Conservation (phyloP, 2,329 filamentous ascomycete species). For the Aspergillus sp. region DNA sequence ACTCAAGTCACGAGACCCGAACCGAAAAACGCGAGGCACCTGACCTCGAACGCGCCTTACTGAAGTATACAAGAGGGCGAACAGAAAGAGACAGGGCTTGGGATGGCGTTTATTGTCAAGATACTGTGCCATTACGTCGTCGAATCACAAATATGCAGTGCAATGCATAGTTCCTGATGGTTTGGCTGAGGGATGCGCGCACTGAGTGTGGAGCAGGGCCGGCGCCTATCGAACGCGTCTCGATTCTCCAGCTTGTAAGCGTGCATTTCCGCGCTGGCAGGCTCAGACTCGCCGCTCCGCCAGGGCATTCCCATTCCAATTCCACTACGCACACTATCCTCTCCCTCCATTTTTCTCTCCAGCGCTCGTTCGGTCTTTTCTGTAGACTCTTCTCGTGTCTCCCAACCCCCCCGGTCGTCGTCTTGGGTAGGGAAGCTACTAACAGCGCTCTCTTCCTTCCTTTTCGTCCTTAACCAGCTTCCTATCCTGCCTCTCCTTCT, state of each 20-base stretch:
- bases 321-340: constrained; percentile 33
- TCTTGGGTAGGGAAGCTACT: constrained; percentile 15
- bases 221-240: constrained; percentile 43
- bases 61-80: background rate
- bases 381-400: constrained; percentile 24
- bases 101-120: background rate
- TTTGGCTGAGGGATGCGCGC: constrained; percentile 20
- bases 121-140: background rate
- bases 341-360: constrained; percentile 22
- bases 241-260: constrained; percentile 32
- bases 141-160: constrained; percentile 11
- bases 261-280: constrained; percentile 41
- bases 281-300: constrained; percentile 22
- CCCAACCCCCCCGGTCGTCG: constrained; percentile 24
- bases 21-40: constrained; percentile 21
- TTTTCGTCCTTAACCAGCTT: constrained; percentile 19
- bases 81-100: background rate
- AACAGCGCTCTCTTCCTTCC: constrained; percentile 20
- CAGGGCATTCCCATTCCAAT: constrained; percentile 40
- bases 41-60: constrained; percentile 22
- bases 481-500: constrained; percentile 12
- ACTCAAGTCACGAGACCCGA: constrained; percentile 24
- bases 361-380: constrained; percentile 25
- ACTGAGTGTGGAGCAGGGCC: constrained; percentile 32
- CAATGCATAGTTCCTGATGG: constrained; percentile 17